These are phyloP conservation scores for Saraca asoca DNA, from an alignment of 331 rosid genomes.

Conservation along the genomic window DNA sequence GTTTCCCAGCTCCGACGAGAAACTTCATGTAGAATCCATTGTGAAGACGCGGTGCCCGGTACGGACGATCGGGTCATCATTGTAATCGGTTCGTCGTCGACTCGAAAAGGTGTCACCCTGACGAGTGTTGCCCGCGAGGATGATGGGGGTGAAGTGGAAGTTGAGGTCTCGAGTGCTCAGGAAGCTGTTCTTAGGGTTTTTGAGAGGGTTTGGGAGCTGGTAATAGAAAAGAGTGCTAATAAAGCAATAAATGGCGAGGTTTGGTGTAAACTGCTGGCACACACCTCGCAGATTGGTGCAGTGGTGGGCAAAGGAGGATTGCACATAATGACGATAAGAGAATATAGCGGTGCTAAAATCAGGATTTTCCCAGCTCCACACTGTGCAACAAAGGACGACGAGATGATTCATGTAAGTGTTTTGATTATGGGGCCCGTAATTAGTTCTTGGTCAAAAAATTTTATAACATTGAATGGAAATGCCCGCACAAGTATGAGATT, in stretches of 20 bases:
- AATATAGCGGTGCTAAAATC: conserved; percentile 48
- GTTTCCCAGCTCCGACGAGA: conserved; percentile 59
- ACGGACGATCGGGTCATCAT: conserved; percentile 45
- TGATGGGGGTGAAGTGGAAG: conserved; percentile 14
- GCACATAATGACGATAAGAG: conserved; percentile 47
- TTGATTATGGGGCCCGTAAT: not conserved
- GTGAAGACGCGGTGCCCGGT: conserved; percentile 35
- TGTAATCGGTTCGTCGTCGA: conserved; percentile 42
- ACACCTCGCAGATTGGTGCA: conserved; percentile 56
- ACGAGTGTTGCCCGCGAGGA: conserved; percentile 13
- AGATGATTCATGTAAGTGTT: conserved; percentile 54
- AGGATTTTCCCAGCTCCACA: conserved; percentile 53
- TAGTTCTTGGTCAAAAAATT: not conserved
- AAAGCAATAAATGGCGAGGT: conserved; percentile 37
- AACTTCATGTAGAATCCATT: conserved; percentile 55
- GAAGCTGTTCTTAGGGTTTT: conserved; percentile 61
- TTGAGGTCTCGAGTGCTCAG: conserved; percentile 53
- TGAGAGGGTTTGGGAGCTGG: conserved; percentile 57
- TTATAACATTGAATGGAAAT: not conserved
- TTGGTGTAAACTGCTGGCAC: conserved; percentile 49
- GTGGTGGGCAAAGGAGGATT: conserved; percentile 68
- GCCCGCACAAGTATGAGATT: not conserved
- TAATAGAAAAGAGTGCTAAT: conserved; percentile 26
- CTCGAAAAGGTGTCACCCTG: conserved; percentile 30
- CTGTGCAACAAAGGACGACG: conserved; percentile 46